Conservation (phyloP, 495 filamentous ascomycete species). For the Coniosporium apollinis region DNA sequence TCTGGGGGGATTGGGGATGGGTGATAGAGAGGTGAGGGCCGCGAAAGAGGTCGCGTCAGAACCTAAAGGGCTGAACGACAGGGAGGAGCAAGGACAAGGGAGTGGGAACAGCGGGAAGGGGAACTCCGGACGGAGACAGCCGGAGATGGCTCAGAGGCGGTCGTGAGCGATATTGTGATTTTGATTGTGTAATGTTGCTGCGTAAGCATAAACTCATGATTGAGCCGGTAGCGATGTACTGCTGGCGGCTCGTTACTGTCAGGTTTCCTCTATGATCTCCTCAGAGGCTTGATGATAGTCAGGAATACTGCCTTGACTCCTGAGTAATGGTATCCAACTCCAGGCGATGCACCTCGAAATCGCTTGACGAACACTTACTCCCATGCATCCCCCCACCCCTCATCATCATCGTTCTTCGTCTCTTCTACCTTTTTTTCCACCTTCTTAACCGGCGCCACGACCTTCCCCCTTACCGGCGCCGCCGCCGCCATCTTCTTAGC, state of each 20-base stretch:
- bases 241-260: no score
- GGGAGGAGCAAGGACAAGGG: neutral
- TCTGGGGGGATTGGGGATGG: conserved; percentile 45
- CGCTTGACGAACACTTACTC: no score
- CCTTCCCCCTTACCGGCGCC: conserved; percentile 20
- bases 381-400: conserved; percentile 56
- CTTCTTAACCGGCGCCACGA: conserved; percentile 14
- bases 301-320: no score
- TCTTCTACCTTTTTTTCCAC: conserved; percentile 28
- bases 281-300: no score
- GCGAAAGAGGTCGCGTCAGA: conserved; percentile 41
- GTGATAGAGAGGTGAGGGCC: conserved; percentile 45
- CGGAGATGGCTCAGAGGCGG: no score
- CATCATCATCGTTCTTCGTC: conserved; percentile 37
- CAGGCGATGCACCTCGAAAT: no score
- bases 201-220: no score
- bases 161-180: no score
- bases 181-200: no score
- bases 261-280: no score
- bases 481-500: conserved; percentile 27
- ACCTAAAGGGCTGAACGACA: neutral
- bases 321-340: no score
- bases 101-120: neutral
- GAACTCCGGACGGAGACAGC: neutral
- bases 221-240: no score